These are phyloP conservation scores for Arabidopsis lyrata DNA, from an alignment of 441 rosid species.

Conservation along the genomic window DNA sequence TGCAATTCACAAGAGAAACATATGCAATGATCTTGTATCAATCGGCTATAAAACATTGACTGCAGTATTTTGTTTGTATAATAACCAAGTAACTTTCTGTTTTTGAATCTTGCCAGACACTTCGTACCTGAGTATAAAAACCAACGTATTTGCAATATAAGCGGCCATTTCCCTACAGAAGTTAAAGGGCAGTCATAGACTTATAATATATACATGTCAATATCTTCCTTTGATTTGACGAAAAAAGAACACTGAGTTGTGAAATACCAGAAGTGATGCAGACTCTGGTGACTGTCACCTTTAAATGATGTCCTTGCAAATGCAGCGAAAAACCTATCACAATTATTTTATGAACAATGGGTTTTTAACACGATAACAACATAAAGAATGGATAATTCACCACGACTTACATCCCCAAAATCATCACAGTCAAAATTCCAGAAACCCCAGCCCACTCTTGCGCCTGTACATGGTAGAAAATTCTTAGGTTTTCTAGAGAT, in stretches of 20 bases:
- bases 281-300: conserved; percentile 84
- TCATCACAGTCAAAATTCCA: conserved; percentile 95
- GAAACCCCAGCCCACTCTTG: conserved; percentile 87
- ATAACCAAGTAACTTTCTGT: background rate
- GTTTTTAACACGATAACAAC: background rate
- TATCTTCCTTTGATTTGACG: background rate
- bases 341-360: conserved; percentile 6
- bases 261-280: conserved; percentile 89
- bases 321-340: conserved; percentile 87
- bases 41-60: background rate
- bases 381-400: conserved; percentile 47
- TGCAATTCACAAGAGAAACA: conserved; percentile 53
- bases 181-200: conserved; percentile 14
- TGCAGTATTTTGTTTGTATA: background rate
- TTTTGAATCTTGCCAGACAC: conserved; percentile 3
- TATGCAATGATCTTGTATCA: conserved; percentile 22
- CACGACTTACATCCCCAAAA: conserved; percentile 90
- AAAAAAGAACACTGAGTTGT: conserved; percentile 16
- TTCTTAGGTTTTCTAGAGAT: conserved; percentile 32
- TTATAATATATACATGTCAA: background rate
- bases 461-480: conserved; percentile 61
- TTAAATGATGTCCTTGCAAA: conserved; percentile 91
- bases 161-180: conserved; percentile 94
- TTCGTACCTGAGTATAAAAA: conserved; percentile 87
- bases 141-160: conserved; percentile 89